Base-by-base conservation (phyloP, 2,329 filamentous ascomycete genomes). In the Neurospora sp. region DNA sequence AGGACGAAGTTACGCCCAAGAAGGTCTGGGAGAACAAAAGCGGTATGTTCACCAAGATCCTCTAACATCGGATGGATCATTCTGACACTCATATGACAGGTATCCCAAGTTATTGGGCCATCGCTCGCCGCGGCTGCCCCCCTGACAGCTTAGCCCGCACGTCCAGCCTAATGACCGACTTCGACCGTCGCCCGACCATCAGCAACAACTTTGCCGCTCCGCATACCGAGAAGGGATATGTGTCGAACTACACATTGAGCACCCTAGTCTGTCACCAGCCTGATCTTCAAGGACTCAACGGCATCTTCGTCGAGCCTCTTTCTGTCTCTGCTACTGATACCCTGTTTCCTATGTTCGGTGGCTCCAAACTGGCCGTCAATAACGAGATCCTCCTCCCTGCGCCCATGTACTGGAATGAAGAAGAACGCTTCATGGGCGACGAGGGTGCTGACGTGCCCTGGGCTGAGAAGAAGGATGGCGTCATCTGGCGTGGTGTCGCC, bases 321-420 rank as follows among this genome's bases (percentile, higher is more conserved):
- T 85, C 84, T 11, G 84, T 86, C 0, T 82, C 84, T 1, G 82
- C 87, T 1, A 89, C 87, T 46, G 84, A 84, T 71, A 81, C 84
- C 5, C 79, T 91, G 19, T 84, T 90, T 65, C 89, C 89, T 23
- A 82, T 92, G 76, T 91, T 92, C 72, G 86, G 88, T 62, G 89
- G 89, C 71, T 91, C 88, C 79, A 91, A 91, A 76, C 81, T 91
- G 43, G 84, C 85, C 19, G 85, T 89, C 72, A 91, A 91, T 80
- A 91, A 89, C 75, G 89, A 91, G 73, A 91, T 91, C 71, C 82
- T 91, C 15, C 85, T 91, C 17, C 89, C 89, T 0, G 88, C 89
- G 0, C 87, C 88, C 67, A 90, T 91, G 84, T 91, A 91, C 78
- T 90, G 88, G 84, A 83, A 83, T 70, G 83, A 86, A 19, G 87